Evolutionary conservation across 805 yeast species (phyloP).

Genomic region (Candida chilensis): DNA sequence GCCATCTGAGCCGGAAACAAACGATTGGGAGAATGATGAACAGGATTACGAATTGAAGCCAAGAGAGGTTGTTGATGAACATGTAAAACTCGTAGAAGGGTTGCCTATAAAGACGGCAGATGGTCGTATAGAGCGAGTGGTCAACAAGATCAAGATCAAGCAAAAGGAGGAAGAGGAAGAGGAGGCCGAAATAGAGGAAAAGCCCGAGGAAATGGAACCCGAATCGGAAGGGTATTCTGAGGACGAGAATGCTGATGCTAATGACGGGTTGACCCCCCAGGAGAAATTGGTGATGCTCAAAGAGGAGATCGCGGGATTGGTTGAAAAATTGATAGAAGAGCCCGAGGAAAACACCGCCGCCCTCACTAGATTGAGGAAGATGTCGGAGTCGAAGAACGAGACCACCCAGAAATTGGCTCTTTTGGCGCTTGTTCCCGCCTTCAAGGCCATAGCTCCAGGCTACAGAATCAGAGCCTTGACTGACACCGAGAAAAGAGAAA

Average conservation of each 20-base stretch:
- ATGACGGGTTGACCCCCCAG: conserved; percentile 36
- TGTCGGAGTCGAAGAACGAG: conserved; percentile 59
- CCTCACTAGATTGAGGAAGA: conserved; percentile 57
- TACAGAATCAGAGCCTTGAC: conserved; percentile 78
- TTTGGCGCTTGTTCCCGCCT: conserved; percentile 74
- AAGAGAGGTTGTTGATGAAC: conserved; percentile 38
- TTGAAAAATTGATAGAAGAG: conserved; percentile 70
- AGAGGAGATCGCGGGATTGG: conserved; percentile 78
- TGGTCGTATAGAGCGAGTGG: conserved; percentile 67
- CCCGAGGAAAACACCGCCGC: conserved; percentile 77
- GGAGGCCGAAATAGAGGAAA: conserved; percentile 7
- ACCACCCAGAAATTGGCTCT: conserved; percentile 65
- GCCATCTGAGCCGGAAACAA: too few species aligned
- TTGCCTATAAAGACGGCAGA: conserved; percentile 71
- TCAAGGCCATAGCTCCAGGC: conserved; percentile 80
- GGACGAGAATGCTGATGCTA: conserved; percentile 24
- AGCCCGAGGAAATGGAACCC: conserved; percentile 13
- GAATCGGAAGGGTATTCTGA: conserved; percentile 12
- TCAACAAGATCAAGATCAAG: conserved; percentile 20
- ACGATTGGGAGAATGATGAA: conserved; percentile 63
- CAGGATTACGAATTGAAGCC: conserved; percentile 74
- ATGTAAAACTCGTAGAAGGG: conserved; percentile 44
- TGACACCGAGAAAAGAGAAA: conserved; percentile 74
- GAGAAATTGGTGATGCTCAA: conserved; percentile 55
- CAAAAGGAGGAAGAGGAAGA: conserved; percentile 10